Evolutionary conservation across 2,329 filamentous ascomycete genomes (phyloP).

Genomic region (Colletotrichum zoysiae): DNA sequence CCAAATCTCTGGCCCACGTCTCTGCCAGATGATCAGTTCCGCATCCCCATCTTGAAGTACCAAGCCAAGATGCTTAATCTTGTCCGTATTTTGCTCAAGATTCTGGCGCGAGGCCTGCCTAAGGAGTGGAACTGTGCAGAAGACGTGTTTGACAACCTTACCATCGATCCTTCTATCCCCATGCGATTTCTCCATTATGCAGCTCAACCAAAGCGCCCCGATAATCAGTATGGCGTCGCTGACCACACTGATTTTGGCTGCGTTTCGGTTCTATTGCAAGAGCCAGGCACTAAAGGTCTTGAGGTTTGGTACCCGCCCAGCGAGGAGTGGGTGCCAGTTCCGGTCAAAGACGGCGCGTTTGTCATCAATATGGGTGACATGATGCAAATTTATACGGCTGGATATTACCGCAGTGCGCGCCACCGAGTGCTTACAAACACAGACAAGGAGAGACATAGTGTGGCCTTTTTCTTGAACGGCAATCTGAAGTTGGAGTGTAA

Average conservation of each 20-base stretch:
- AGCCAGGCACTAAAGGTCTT: slow-evolving; percentile 47
- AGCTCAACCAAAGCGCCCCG: slow-evolving; percentile 42
- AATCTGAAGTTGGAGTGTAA: background rate
- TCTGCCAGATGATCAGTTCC: background rate
- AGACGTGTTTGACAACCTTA: background rate
- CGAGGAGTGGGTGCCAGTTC: slow-evolving; percentile 49
- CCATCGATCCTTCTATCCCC: background rate
- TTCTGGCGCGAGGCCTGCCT: background rate
- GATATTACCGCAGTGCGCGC: slow-evolving; percentile 49
- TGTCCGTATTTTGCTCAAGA: background rate
- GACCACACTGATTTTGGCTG: slow-evolving; percentile 50
- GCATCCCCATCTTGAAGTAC: background rate
- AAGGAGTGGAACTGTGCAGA: background rate
- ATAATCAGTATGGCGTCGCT: slow-evolving; percentile 48
- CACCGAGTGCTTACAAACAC: slow-evolving; percentile 49
- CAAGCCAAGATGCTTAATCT: slow-evolving; percentile 3
- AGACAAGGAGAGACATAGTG: slow-evolving; percentile 46
- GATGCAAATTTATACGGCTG: slow-evolving; percentile 50
- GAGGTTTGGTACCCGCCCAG: slow-evolving; percentile 47
- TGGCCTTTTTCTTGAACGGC: slow-evolving; percentile 49
- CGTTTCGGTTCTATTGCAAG: slow-evolving; percentile 49
- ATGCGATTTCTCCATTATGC: slow-evolving; percentile 46
- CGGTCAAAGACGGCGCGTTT: slow-evolving; percentile 48
- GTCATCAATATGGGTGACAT: slow-evolving; percentile 56
- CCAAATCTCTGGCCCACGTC: slow-evolving; percentile 3